phyloP scores from a whole-genome alignment of 345 rosid species.

The Draba incana region DNA sequence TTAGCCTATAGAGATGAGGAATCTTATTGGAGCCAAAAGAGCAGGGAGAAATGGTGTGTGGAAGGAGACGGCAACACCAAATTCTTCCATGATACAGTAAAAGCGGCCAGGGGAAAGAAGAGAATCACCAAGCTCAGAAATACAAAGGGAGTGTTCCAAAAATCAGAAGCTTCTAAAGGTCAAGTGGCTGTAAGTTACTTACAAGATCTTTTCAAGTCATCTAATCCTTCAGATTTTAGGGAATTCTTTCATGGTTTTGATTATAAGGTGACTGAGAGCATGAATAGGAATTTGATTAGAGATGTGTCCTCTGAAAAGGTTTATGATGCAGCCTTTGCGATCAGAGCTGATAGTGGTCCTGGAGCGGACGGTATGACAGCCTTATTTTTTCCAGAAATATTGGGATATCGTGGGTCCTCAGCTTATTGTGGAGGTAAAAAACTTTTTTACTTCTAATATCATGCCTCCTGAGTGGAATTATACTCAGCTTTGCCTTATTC shows the following conservation, averaged over 20 bases:
- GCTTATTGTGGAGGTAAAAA: no score
- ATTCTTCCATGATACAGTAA: neutral
- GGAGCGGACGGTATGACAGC: no score
- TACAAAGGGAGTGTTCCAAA: neutral
- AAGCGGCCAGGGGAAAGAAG: neutral
- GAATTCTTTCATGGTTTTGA: no score
- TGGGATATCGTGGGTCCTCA: no score
- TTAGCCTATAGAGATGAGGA: neutral
- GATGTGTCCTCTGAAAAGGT: neutral
- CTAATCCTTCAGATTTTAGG: neutral
- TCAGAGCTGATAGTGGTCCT: neutral
- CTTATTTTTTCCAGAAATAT: no score
- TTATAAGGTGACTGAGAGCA: accelerated
- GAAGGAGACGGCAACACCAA: neutral
- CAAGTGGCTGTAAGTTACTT: neutral
- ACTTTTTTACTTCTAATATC: no score
- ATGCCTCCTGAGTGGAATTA: no score
- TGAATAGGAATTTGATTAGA: no score
- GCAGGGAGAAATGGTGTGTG: neutral
- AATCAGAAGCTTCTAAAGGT: neutral
- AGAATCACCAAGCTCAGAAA: neutral
- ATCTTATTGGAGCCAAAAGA: neutral
- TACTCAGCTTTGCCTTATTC: no score
- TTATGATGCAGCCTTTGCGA: accelerated
- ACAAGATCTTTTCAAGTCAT: neutral